A percentile compares a stretch with the other conserved stretches of the same genome.
Conservation (phyloP, 2,329 filamentous ascomycete genomes). For the Paracorniculantispora psalliotae region DNA sequence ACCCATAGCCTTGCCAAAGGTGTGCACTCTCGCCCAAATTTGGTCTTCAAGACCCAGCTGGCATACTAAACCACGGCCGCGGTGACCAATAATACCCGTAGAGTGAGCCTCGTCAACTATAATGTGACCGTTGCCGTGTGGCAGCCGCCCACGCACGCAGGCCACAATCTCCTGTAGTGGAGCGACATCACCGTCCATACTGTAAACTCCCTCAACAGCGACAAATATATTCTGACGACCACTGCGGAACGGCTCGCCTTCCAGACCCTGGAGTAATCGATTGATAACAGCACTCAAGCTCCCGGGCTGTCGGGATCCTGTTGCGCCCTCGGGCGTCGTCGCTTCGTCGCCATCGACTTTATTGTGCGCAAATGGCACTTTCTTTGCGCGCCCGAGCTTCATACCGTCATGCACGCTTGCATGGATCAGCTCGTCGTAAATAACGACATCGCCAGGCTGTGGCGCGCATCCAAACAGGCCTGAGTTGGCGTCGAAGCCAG, state of each 20-base stretch:
- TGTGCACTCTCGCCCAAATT: conserved; percentile 56
- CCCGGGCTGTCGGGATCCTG: background rate
- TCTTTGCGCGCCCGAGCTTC: conserved; percentile 54
- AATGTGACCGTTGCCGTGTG: conserved; percentile 54
- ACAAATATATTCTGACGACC: conserved; percentile 56
- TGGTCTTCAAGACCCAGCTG: conserved; percentile 49
- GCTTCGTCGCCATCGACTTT: conserved; percentile 26
- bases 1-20: conserved; percentile 63
- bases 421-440: conserved; percentile 73
- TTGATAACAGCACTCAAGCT: conserved; percentile 26
- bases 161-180: conserved; percentile 57
- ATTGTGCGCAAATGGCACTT: conserved; percentile 54
- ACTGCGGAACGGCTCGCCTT: conserved; percentile 25
- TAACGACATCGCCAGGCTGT: conserved; percentile 54
- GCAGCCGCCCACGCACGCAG: conserved; percentile 51
- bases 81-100: conserved; percentile 52
- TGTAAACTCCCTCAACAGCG: conserved; percentile 69
- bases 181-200: conserved; percentile 75
- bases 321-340: background rate
- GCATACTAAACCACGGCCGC: conserved; percentile 55
- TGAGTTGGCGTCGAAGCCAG: conserved; percentile 62
- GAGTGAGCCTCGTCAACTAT: conserved; percentile 67
- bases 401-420: conserved; percentile 77
- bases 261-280: conserved; percentile 28
- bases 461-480: conserved; percentile 58